Base-by-base conservation (phyloP, 1,284 basidiomycete genomes). In the Ustilago nuda region DNA sequence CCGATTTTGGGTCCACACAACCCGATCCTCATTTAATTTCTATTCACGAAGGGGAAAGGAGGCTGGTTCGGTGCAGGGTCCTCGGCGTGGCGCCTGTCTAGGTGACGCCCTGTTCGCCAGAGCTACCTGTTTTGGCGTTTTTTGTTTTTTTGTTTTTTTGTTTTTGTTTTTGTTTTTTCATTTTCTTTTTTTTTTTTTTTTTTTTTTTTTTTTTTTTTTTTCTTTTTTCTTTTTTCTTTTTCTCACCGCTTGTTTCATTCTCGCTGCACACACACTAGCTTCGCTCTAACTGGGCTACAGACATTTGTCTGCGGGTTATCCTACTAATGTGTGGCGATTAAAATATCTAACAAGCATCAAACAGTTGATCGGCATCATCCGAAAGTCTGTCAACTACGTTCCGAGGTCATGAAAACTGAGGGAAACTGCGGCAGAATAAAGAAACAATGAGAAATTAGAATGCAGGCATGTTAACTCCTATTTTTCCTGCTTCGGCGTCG, bases 61-160 rank as follows among this genome's bases (percentile, higher is more conserved):
- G 50, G 45, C 8, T 30, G 50, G 4, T 41, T 39, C 53, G 53
- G 37, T 55, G 36, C 53, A 55, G 53, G 53, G 53, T 55, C 53
- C 37, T 41, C 53, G 53, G 53, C 53, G 53, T 39, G 19, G 53
- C 48, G 48, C 27, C 8, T 8, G 15, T 39, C 30, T 32, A 30
- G 43, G 43, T 15, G 39, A n/a, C 39, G 39, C 39, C 39, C 39
- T 15, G 43, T 45, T 45, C 43, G 17, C 43, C n/a, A 37, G 36
- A 27, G 23, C 23, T 37, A 9, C 9, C 36, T 37, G 36, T 12
- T 53, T 35, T 53, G 51, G 51, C 51, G 35, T 55, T 8, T 6
- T 45, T 19, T 19, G 1, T 19, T 19, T 19, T 19, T 19, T 19
- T 19, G 1, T 19, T 19, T 19, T 19, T 19, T 19, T 19, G 1